These are phyloP conservation scores for Hanseniaspora taiwanica DNA, from an alignment of 805 yeast species.

Conservation along the genomic window DNA sequence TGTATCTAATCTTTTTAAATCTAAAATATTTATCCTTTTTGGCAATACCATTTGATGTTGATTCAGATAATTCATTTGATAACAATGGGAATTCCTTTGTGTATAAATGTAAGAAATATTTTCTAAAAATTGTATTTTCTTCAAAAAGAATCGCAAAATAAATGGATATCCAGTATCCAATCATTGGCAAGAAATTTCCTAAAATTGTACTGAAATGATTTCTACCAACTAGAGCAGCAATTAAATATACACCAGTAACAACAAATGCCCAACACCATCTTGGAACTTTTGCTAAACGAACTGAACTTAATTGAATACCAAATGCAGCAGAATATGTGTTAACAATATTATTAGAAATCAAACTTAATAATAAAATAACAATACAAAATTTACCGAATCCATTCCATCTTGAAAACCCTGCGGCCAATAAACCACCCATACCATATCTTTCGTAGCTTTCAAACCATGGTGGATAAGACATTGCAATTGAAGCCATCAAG, in stretches of 20 bases:
- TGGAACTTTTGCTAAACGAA: conserved; percentile 45
- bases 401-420: conserved; percentile 61
- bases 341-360: conserved; percentile 69
- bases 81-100: conserved; percentile 28
- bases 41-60: not conserved
- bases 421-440: conserved; percentile 60
- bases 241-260: conserved; percentile 49
- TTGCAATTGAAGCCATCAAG: conserved; percentile 55
- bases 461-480: conserved; percentile 41
- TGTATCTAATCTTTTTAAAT: conserved; percentile 34
- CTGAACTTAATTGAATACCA: conserved; percentile 54
- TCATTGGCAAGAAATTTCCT: conserved; percentile 78
- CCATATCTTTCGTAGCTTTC: conserved; percentile 44
- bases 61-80: not conserved
- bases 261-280: conserved; percentile 65
- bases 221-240: conserved; percentile 65
- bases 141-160: conserved; percentile 58
- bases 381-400: conserved; percentile 67
- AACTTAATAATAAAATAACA: conserved; percentile 54
- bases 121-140: conserved; percentile 62
- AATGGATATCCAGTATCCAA: conserved; percentile 83
- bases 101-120: conserved; percentile 28
- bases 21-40: conserved; percentile 2
- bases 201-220: conserved; percentile 58
- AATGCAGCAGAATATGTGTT: conserved; percentile 76